These are phyloP conservation scores for Mycosphaerelloides madeirae DNA, from an alignment of 2,329 filamentous ascomycete species.

Conservation along the genomic window DNA sequence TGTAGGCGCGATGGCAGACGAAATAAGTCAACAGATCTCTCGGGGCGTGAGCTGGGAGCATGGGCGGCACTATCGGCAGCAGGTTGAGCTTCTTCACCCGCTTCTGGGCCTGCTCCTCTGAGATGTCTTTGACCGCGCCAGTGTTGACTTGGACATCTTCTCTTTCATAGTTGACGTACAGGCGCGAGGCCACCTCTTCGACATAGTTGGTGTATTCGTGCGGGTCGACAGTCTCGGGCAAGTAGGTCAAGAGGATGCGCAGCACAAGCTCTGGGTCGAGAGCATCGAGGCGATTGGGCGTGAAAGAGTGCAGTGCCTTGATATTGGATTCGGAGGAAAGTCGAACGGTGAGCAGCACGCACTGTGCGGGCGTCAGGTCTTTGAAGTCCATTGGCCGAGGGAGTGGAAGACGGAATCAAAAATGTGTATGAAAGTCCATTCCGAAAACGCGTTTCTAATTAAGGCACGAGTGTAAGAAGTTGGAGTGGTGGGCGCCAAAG, in stretches of 20 bases:
- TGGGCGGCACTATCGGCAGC: slow-evolving; percentile 51
- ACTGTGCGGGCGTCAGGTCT: slow-evolving; percentile 60
- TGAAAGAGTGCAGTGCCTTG: slow-evolving; percentile 56
- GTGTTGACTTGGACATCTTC: slow-evolving; percentile 49
- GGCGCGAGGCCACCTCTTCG: slow-evolving; percentile 50
- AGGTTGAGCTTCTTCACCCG: slow-evolving; percentile 61
- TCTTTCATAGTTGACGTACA: slow-evolving; percentile 40
- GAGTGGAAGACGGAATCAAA: neutral
- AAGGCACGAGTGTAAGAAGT: too few species aligned
- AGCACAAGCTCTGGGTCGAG: slow-evolving; percentile 63
- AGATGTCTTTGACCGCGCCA: slow-evolving; percentile 53
- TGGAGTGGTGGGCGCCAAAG: too few species aligned
- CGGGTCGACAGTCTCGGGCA: slow-evolving; percentile 67
- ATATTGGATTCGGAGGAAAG: slow-evolving; percentile 64
- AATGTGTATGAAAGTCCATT: too few species aligned
- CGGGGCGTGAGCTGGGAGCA: slow-evolving; percentile 45
- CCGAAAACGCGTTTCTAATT: too few species aligned
- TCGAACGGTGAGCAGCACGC: slow-evolving; percentile 67
- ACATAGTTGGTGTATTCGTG: slow-evolving; percentile 59
- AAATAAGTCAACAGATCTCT: slow-evolving; percentile 59
- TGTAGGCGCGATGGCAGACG: slow-evolving; percentile 62
- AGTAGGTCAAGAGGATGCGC: slow-evolving; percentile 68
- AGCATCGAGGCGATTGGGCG: slow-evolving; percentile 52
- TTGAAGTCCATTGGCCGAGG: slow-evolving; percentile 21
- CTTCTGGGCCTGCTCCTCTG: slow-evolving; percentile 60